These are phyloP conservation scores for Erythrobasidium hasegawianum DNA, from an alignment of 1,284 basidiomycete species.

Conservation along the genomic window DNA sequence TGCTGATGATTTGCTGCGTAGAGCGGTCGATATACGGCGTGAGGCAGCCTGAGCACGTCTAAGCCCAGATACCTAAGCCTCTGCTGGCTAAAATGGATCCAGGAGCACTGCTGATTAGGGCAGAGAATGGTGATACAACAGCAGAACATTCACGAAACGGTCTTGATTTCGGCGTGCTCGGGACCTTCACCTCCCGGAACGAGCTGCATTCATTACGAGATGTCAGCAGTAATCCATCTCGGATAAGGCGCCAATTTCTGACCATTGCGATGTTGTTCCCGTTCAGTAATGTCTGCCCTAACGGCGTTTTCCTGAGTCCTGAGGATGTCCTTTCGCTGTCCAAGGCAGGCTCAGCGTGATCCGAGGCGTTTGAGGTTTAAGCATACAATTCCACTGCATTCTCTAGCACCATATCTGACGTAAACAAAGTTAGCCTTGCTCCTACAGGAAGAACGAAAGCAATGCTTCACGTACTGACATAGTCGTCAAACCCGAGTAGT, in stretches of 20 bases:
- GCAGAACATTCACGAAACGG: not conserved
- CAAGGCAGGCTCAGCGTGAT: not conserved
- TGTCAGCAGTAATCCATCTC: too few species aligned
- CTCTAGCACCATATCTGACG: conserved; percentile 86
- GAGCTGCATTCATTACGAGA: conserved; percentile 14
- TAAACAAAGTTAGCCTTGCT: not conserved
- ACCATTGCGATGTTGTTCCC: conserved; percentile 99
- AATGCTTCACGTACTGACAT: conserved; percentile 79
- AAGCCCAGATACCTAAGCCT: too few species aligned
- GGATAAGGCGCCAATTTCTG: not conserved
- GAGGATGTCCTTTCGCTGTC: conserved; percentile 75
- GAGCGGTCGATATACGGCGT: too few species aligned
- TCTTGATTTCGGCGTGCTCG: conserved; percentile 24
- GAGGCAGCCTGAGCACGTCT: too few species aligned
- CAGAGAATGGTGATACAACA: too few species aligned
- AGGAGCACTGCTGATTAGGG: too few species aligned
- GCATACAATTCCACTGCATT: conserved; percentile 93
- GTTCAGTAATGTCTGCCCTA: conserved; percentile 88
- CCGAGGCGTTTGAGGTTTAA: not conserved
- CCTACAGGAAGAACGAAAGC: not conserved
- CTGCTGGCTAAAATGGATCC: too few species aligned
- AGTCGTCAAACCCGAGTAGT: conserved; percentile 94
- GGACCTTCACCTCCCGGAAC: conserved; percentile 33
- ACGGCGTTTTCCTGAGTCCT: conserved; percentile 73
- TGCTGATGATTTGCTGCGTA: too few species aligned